Evolutionary conservation across 306 rosid genomes (phyloP), one percentile per base, ranked within the genome.

Genomic region (Canavalia gladiata): DNA sequence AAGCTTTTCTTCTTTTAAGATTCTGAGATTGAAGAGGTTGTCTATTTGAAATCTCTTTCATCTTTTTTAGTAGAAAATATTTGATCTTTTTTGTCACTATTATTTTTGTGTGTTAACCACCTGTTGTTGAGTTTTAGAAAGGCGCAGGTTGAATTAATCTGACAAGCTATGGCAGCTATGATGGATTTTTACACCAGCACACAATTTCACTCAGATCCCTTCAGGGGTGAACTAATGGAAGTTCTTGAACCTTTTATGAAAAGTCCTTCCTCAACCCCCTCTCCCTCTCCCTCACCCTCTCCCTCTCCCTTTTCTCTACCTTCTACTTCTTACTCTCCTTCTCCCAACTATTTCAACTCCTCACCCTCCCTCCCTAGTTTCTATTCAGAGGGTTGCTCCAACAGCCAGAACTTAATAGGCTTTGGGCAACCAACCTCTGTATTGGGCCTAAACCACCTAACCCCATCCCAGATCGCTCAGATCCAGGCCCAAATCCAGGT

Each of bases 181-280:
- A 88, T 90, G 97, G 92, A 89, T 87, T 87, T 87, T 70, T 93
- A 87, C 93, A 86, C 73, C 73, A 65, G 84, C 86, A 79, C 82
- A 43, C 52, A 69, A 39, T 43, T 90, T 74, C 92, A 85, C 25
- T 85, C 98, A 57, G 93, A 86, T 83, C 89, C 92, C 1, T 83
- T 82, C 35, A 87, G 92, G 49, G 95, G 98, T 83, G 98, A 96
- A 84, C 82, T 96, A 45, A 96, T 96, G 99, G 99, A 96, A 90
- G 98, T 92, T 77, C 98, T 96, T 77, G 94, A 86, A 87, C 94
- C 98, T 93, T 96, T 96, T 92, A 96, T 96, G 87, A 96, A 90
- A 81, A 85, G 90, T 93, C 84, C 89, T 87, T 93, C 91, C 84
- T 5, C 88, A 51, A 55, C 87, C 25, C 67, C 80, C 2, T 83